Percentiles rank a stretch among this genome's conserved stretches.
These are phyloP conservation scores for Poa pratensis DNA, from an alignment of 176 grass and related monocot genomes.

Conservation along the genomic window DNA sequence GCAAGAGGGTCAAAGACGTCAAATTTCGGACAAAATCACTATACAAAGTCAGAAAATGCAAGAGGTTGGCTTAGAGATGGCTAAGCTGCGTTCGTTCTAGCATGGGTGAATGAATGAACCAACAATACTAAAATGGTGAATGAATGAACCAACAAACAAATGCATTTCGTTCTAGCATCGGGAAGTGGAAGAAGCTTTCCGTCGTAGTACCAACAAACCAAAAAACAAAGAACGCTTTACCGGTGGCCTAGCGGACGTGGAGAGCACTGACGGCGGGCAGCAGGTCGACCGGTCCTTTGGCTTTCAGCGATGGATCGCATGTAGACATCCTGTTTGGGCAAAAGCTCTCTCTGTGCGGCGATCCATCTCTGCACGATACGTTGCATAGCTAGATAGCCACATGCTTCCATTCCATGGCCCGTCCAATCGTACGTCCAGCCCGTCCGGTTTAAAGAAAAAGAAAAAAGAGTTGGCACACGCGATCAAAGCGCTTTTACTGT, in stretches of 20 bases:
- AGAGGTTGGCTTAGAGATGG: too few species aligned
- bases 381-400: not conserved
- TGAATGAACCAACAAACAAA: too few species aligned
- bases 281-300: not conserved
- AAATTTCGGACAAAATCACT: too few species aligned
- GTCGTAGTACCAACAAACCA: not conserved
- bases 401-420: not conserved
- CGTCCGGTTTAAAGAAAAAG: not conserved
- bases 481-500: conserved; percentile 7
- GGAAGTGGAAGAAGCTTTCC: not conserved
- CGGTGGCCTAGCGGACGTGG: conserved; percentile 6
- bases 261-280: not conserved
- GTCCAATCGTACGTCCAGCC: not conserved
- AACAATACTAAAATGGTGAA: too few species aligned
- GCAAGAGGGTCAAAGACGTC: too few species aligned
- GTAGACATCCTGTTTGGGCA: not conserved
- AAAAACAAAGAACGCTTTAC: not conserved
- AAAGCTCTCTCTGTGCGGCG: not conserved
- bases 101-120: too few species aligned
- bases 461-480: not conserved
- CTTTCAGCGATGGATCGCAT: conserved; percentile 9
- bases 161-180: not conserved
- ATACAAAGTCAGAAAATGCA: too few species aligned
- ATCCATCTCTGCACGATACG: not conserved
- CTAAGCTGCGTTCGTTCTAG: too few species aligned